A percentile compares a stretch with the other conserved stretches of the same genome.
phyloP scores from a whole-genome alignment of 2,329 filamentous ascomycete genomes.

The Karstenula rhodostoma region DNA sequence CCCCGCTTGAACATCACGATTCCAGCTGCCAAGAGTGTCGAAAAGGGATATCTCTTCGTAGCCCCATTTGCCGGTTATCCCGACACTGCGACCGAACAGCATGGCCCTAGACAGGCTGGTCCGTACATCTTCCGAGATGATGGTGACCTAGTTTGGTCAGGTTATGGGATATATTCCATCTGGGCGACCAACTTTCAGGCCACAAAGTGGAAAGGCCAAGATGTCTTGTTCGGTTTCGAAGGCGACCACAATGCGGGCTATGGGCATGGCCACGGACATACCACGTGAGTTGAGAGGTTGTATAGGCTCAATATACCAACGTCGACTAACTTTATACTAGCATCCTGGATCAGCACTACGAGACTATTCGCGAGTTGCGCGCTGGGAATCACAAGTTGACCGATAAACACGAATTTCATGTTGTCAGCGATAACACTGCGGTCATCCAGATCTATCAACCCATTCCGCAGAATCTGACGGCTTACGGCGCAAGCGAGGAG shows the following conservation, averaged over 20 bases:
- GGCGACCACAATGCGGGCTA: slow-evolving; percentile 48
- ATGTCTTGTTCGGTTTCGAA: slow-evolving; percentile 64
- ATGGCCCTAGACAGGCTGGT: slow-evolving; percentile 60
- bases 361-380: slow-evolving; percentile 62
- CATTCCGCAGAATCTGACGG: slow-evolving; percentile 45
- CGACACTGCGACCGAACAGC: slow-evolving; percentile 37
- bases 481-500: slow-evolving; percentile 57
- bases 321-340: background rate
- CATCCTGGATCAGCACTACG: slow-evolving; percentile 63
- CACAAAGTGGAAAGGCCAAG: slow-evolving; percentile 59
- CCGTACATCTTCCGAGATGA: slow-evolving; percentile 65
- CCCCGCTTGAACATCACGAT: slow-evolving; percentile 58
- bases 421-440: slow-evolving; percentile 62
- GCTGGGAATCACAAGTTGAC: slow-evolving; percentile 57
- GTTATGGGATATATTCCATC: slow-evolving; percentile 61
- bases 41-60: slow-evolving; percentile 57
- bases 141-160: slow-evolving; percentile 66
- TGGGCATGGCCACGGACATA: slow-evolving; percentile 20
- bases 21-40: slow-evolving; percentile 51
- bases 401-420: slow-evolving; percentile 62
- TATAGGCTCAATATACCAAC: background rate
- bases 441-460: slow-evolving; percentile 64
- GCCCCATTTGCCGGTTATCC: slow-evolving; percentile 44
- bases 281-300: slow-evolving; percentile 6
- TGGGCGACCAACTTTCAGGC: slow-evolving; percentile 65